These are phyloP conservation scores for Tarenaya hassleriana DNA, from an alignment of 345 rosid genomes.

Conservation along the genomic window DNA sequence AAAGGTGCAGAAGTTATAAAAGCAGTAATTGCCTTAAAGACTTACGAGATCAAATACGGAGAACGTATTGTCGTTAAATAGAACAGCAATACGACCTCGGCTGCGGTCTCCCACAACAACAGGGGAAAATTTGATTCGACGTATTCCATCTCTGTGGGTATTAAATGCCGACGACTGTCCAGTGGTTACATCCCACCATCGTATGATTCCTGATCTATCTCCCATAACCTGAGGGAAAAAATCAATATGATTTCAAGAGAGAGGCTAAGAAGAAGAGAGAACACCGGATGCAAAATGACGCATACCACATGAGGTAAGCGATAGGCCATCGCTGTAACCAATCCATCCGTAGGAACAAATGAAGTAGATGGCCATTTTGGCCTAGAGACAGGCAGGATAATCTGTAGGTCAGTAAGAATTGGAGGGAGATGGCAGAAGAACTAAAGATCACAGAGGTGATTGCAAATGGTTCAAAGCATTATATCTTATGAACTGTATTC, in stretches of 20 bases:
- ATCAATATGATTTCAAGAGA: slow-evolving; percentile 17
- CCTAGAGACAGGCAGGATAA: slow-evolving; percentile 44
- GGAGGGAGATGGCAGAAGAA: slow-evolving; percentile 15
- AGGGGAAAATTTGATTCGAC: slow-evolving; percentile 94
- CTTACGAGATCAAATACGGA: slow-evolving; percentile 93
- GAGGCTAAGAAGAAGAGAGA: slow-evolving; percentile 18
- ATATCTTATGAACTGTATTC: slow-evolving; percentile 7
- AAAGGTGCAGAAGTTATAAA: slow-evolving; percentile 13
- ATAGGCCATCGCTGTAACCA: slow-evolving; percentile 96
- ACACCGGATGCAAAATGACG: slow-evolving; percentile 24
- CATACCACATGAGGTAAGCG: slow-evolving; percentile 96
- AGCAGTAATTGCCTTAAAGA: slow-evolving; percentile 17
- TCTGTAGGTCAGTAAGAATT: slow-evolving; percentile 17
- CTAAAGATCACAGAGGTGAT: slow-evolving; percentile 17
- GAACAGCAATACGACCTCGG: slow-evolving; percentile 93
- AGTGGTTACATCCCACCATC: slow-evolving; percentile 99
- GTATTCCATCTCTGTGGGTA: slow-evolving; percentile 85
- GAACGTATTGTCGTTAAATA: slow-evolving; percentile 90
- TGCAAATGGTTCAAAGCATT: slow-evolving; percentile 17
- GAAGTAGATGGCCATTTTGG: slow-evolving; percentile 99
- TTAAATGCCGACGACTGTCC: slow-evolving; percentile 94
- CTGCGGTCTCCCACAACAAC: slow-evolving; percentile 87
- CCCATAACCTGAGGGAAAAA: slow-evolving; percentile 50
- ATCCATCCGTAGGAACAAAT: slow-evolving; percentile 84
- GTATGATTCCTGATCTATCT: slow-evolving; percentile 77